Evolutionary conservation across 2,329 filamentous ascomycete species (phyloP).

Genomic region (Fusarium piperis): DNA sequence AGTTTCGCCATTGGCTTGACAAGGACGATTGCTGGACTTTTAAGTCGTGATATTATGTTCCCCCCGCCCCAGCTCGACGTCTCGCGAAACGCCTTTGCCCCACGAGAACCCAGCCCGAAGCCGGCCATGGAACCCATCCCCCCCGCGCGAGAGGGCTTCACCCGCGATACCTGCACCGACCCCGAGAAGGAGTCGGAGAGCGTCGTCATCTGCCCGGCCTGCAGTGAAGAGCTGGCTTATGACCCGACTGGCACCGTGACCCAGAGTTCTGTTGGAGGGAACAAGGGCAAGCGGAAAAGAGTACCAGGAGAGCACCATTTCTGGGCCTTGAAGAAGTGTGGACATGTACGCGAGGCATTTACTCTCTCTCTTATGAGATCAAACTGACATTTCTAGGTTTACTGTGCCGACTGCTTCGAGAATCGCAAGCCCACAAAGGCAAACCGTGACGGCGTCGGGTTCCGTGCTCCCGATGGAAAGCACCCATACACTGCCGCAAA

Average conservation of each 20-base stretch:
- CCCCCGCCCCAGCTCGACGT: slow-evolving; percentile 36
- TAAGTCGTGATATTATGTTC: slow-evolving; percentile 40
- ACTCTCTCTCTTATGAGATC: background rate
- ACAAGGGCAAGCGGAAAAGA: slow-evolving; percentile 54
- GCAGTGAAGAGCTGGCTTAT: slow-evolving; percentile 82
- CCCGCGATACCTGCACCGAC: slow-evolving; percentile 67
- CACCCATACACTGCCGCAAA: slow-evolving; percentile 31
- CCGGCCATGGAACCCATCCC: slow-evolving; percentile 69
- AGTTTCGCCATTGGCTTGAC: slow-evolving; percentile 38
- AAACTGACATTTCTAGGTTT: slow-evolving; percentile 58
- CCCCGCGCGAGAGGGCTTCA: slow-evolving; percentile 80
- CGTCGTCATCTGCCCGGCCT: slow-evolving; percentile 85
- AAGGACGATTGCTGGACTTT: slow-evolving; percentile 39
- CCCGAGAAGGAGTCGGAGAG: slow-evolving; percentile 66
- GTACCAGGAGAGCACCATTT: slow-evolving; percentile 80
- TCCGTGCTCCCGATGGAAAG: slow-evolving; percentile 48
- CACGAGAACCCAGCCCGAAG: slow-evolving; percentile 50
- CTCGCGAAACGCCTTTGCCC: slow-evolving; percentile 45
- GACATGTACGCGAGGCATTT: slow-evolving; percentile 74
- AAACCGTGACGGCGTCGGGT: slow-evolving; percentile 49
- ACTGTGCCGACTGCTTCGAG: slow-evolving; percentile 70
- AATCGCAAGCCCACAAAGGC: slow-evolving; percentile 57
- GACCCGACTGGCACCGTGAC: slow-evolving; percentile 61
- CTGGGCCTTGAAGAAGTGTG: slow-evolving; percentile 90
- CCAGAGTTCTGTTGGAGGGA: slow-evolving; percentile 26